Base-by-base conservation (phyloP, 768 basidiomycete species). In the Nidularia sp. region DNA sequence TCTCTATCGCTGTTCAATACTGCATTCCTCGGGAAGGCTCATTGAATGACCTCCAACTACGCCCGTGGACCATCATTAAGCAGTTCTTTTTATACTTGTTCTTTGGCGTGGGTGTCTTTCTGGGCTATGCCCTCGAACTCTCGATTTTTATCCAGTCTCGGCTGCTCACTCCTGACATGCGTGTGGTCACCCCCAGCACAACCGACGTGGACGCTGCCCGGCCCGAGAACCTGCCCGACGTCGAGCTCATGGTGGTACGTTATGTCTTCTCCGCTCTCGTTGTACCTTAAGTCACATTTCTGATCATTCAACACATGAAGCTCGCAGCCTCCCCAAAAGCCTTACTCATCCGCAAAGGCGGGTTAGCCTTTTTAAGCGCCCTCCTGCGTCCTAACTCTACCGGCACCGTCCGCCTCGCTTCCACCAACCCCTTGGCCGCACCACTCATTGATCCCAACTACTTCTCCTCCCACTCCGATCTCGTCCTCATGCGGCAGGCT, bases 71-170 rank as follows among this genome's bases (percentile, higher is more conserved):
- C 22, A 61, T 66, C 10, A 22, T 71, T 18, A 35, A 56, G 13
- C 66, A 73, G 50, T 47, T 75, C 6, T 39, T 69, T 46, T 59
- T 60, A 34, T 74, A 74, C 53, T 22, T 69, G n/a, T 52, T 67
- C 32, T 57, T 56, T 35, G 70, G 71, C 10, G 66, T 58, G 12
- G 73, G 73, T 9, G 53, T 70, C 43, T 56, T 73, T 35, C 55
- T 64, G 32, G 50, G 53, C 4, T 67, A 69, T 2, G 55, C 67
- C 10, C 51, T 65, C 15, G 65, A 71, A 48, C 52, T 64, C 12
- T 58, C 63, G 10, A 60, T 74, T 12, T 66, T 71, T 39, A 39
- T 39, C n/a, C 49, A 53, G 61, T 13, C 60, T 54, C n/a, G 65
- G 69, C 4, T 29, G 51, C 0, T 56, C 70, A 8, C 54, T 73